phyloP scores from a whole-genome alignment of 2,329 filamentous ascomycete genomes.

The Fusarium chuoi region DNA sequence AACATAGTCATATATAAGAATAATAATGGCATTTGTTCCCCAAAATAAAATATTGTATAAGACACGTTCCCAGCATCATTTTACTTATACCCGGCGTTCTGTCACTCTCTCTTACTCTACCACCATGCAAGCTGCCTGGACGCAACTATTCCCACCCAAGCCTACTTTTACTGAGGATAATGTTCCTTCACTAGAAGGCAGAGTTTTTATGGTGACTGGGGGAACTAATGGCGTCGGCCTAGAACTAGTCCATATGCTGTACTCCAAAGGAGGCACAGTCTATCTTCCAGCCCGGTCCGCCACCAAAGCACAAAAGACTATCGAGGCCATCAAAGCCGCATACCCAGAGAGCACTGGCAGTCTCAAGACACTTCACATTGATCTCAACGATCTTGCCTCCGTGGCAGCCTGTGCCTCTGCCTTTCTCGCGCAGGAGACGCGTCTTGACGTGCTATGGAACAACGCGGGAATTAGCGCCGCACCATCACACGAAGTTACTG shows the following conservation, averaged over 20 bases:
- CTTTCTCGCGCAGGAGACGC: slow-evolving; percentile 51
- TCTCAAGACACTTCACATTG: slow-evolving; percentile 48
- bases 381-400: slow-evolving; percentile 55
- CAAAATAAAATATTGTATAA: rapidly evolving
- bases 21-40: rapidly evolving
- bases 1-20: rapidly evolving
- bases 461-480: slow-evolving; percentile 44
- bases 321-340: slow-evolving; percentile 35
- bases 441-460: slow-evolving; percentile 57
- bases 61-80: rapidly evolving
- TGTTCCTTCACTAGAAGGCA: slow-evolving; percentile 40
- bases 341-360: slow-evolving; percentile 1
- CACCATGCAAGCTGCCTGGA: neutral
- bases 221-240: slow-evolving; percentile 57
- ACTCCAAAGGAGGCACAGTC: slow-evolving; percentile 61
- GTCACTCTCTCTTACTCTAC: rapidly evolving
- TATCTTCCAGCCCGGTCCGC: slow-evolving; percentile 47
- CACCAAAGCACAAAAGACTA: slow-evolving; percentile 36
- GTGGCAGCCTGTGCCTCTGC: slow-evolving; percentile 51
- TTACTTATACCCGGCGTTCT: rapidly evolving
- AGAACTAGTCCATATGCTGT: slow-evolving; percentile 64
- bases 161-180: slow-evolving; percentile 44
- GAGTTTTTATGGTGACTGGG: slow-evolving; percentile 62
- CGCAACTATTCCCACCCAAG: slow-evolving; percentile 25
- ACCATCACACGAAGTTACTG: neutral